Evolutionary conservation across 1,284 basidiomycete genomes (phyloP), one percentile per base, ranked within the genome.

Genomic region (Ceratobasidium sp.): DNA sequence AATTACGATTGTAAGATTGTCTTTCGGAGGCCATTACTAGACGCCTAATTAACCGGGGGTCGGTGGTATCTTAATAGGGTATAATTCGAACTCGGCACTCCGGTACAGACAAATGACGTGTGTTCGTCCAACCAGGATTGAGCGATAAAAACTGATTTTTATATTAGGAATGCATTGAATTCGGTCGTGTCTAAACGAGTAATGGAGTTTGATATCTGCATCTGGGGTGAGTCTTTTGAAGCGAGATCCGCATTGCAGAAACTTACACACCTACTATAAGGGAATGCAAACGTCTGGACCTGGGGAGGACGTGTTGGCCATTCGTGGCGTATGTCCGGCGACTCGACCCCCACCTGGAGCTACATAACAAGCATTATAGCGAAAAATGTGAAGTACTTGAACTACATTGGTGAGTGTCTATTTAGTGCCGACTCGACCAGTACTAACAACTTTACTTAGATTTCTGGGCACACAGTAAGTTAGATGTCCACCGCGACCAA

Each of bases 261-360:
- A 6, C 36, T n/a, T 23, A 10, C 48, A 41, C 55, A 52, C 30
- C 18, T 30, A 23, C 48, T 28, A 3, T 8, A 21, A 71, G 70
- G 70, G n/a, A 61, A 71, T n/a, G 48, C 83, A 0, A 79, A 85
- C 60, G 85, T 86, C 12, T 86, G 85, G 85, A 79, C 82, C 9
- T 87, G 85, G 86, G 86, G 86, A n/a, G 82, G 83, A 23, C 81
- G 83, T 65, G 85, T 86, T 69, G 85, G 86, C 18, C 86, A 87
- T 76, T 86, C 85, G 0, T 87, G 86, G 86, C 82, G 86, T 72
- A 85, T 87, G 80, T 81, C 84, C 12, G 82, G 83, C n/a, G 86
- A 87, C 77, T 78, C 85, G 8, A 80, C 83, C 57, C 78, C 85
- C 0, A 80, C 82, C 3, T 87, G 86, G 86, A 79, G 79, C n/a